Evolutionary conservation across 805 yeast species (phyloP), one percentile per base, ranked within the genome.

Genomic region (Yueomyces sp.): DNA sequence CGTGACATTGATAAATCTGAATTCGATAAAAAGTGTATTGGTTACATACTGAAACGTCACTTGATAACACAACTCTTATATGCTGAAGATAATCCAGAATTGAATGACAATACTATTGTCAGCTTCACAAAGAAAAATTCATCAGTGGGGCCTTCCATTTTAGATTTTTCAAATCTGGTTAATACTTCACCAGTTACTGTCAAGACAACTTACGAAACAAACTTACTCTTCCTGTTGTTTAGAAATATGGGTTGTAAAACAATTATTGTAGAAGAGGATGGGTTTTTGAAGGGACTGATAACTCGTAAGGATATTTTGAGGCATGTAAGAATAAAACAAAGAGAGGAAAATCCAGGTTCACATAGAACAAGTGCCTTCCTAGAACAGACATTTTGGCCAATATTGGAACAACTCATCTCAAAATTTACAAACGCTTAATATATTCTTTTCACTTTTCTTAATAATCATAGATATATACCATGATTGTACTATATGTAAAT

Each of bases 231-330:
- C 46, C 81, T 81, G 34, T 62, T 86, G 28, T 90, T 92, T 57
- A 72, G 76, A 46, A 79, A 81, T 49, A 56, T 87, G 30, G 96
- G 97, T 0, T 95, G 96, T 6, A 68, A 83, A 39, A 72, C 79
- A 30, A 69, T 92, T 1, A 67, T 81, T 38, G 80, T 85, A 2
- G 81, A 79, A 44, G 69, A 76, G 7, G 62, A 70, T 31, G 92
- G 88, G 2, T 48, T 56, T 2, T 55, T 85, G 19, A 70, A 69
- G 12, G 98, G 98, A 0, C 55, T 85, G n/a, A 64, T 94, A 1
- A 85, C 95, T 0, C 71, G 88, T 45, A 92, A 92, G 54, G 97
- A 88, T 55, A 67, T 90, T 19, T 61, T 88, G 42, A 69, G 79
- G 47, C 85, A 74, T 52, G 82, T 79, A 49, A 57, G 67, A 45